Evolutionary conservation across 305 asterid species (phyloP), one percentile per base, ranked within the genome.

Genomic region (Petunia hybrid): DNA sequence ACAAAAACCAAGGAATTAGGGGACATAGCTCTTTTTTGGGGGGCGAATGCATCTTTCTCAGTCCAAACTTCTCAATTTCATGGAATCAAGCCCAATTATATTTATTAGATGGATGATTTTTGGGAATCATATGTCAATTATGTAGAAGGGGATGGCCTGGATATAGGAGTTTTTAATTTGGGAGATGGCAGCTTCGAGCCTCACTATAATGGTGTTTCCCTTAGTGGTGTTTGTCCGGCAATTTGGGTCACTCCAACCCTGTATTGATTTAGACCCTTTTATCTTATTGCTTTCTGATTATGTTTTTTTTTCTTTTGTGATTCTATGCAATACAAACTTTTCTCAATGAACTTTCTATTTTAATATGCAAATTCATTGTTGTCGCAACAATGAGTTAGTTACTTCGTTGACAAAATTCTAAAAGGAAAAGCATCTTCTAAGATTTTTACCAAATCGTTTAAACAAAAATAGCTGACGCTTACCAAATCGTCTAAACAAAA

Each of bases 1-100:
- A 60, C 8, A 8, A 13, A 77, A 16, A 61, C 40, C 43, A 42
- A 77, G 22, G 4, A 39, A 41, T 6, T 77, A 66, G 81, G 81
- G 38, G 66, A 22, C 71, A 77, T 4, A 5, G 81, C 71, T 39
- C 16, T 42, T 43, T 77, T 77, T 41, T 4, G 60, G 14, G 80
- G 71, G 16, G 55, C 48, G 4, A 77, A 46, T 61, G 56, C 71
- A 4, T 59, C 71, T 4, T 3, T 42, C 40, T 39, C 38, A 9
- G 53, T 77, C 7, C 70, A 77, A 10, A 70, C 56, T 41, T 77
- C 81, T 13, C 9, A 61, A 61, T 77, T 35, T 13, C 57, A 70
- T 61, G 38, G 41, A 6, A 10, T 77, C 12, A 61, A 77, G 16
- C 43, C 71, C 57, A 77, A 77, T 31, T 70, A 59, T 61, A 77